Percentiles rank a stretch among this genome's conserved stretches.
phyloP scores from a whole-genome alignment of 2,329 filamentous ascomycete species.

The Diplodia mutila region DNA sequence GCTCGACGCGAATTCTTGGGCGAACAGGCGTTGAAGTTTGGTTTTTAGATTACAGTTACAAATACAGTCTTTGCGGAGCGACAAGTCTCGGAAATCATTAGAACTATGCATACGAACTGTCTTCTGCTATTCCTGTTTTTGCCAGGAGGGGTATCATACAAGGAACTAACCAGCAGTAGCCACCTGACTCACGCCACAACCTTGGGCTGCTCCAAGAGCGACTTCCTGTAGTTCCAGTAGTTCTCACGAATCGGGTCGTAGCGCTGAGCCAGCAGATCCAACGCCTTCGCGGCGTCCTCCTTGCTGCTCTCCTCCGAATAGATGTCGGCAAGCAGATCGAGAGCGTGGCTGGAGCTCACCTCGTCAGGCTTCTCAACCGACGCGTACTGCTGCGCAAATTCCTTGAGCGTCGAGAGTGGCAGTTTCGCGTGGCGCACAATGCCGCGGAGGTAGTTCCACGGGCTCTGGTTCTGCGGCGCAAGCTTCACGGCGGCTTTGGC shows the following conservation, averaged over 20 bases:
- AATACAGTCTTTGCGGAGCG: background rate
- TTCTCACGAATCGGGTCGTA: constrained; percentile 91
- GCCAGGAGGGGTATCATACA: constrained; percentile 22
- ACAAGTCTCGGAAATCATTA: background rate
- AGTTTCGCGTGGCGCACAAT: constrained; percentile 69
- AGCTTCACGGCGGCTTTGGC: constrained; percentile 72
- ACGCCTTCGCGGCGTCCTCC: constrained; percentile 68
- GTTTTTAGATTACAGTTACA: background rate
- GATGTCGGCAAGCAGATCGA: constrained; percentile 74
- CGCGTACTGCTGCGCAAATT: constrained; percentile 60
- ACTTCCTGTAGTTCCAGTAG: constrained; percentile 84
- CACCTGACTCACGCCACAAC: constrained; percentile 4
- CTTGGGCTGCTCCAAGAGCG: constrained; percentile 42
- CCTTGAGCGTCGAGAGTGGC: constrained; percentile 53
- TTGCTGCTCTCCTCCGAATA: constrained; percentile 59
- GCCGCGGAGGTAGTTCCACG: constrained; percentile 90
- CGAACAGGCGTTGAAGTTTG: background rate
- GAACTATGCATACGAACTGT: background rate
- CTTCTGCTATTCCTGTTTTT: background rate
- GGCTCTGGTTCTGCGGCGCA: constrained; percentile 90
- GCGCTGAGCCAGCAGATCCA: constrained; percentile 75
- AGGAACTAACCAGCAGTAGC: background rate
- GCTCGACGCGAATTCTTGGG: background rate
- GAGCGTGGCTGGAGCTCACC: constrained; percentile 64
- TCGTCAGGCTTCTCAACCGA: constrained; percentile 52